phyloP scores from a whole-genome alignment of 306 rosid genomes.

The Cicer judaicum region DNA sequence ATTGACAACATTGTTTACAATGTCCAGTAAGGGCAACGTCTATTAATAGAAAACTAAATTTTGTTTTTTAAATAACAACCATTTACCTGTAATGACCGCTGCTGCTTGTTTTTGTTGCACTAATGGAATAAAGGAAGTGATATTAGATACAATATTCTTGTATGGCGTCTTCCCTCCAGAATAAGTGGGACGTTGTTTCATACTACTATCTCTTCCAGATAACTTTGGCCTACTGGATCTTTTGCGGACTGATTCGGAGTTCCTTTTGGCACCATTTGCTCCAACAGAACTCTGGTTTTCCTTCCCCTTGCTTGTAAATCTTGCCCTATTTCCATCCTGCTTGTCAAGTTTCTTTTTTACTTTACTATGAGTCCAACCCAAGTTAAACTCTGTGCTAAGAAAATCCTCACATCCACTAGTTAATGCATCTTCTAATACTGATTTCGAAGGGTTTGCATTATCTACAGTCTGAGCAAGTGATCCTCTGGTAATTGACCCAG shows the following conservation, averaged over 20 bases:
- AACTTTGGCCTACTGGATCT: conserved; percentile 61
- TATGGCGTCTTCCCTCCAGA: conserved; percentile 55
- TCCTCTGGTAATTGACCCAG: conserved; percentile 53
- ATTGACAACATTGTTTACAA: neutral
- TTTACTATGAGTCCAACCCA: conserved; percentile 56
- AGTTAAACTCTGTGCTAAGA: conserved; percentile 54
- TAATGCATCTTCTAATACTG: conserved; percentile 58
- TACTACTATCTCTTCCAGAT: conserved; percentile 62
- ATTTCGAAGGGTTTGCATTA: conserved; percentile 50
- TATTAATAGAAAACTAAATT: conserved; percentile 31
- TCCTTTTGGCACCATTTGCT: conserved; percentile 57
- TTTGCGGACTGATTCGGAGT: conserved; percentile 54
- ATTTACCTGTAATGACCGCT: conserved; percentile 68
- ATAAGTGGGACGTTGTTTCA: conserved; percentile 51
- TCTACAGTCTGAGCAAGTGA: conserved; percentile 67
- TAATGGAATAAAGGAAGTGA: conserved; percentile 89
- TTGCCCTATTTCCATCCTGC: conserved; percentile 50
- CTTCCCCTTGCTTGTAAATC: conserved; percentile 55
- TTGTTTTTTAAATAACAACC: neutral
- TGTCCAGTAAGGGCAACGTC: conserved; percentile 14
- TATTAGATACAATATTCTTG: conserved; percentile 73
- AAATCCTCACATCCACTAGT: conserved; percentile 61
- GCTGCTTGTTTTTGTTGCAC: conserved; percentile 94
- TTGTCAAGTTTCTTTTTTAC: conserved; percentile 56
- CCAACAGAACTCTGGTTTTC: conserved; percentile 61